Base-by-base conservation (phyloP, 2,329 filamentous ascomycete species). In the Zymoseptoria tritici region DNA sequence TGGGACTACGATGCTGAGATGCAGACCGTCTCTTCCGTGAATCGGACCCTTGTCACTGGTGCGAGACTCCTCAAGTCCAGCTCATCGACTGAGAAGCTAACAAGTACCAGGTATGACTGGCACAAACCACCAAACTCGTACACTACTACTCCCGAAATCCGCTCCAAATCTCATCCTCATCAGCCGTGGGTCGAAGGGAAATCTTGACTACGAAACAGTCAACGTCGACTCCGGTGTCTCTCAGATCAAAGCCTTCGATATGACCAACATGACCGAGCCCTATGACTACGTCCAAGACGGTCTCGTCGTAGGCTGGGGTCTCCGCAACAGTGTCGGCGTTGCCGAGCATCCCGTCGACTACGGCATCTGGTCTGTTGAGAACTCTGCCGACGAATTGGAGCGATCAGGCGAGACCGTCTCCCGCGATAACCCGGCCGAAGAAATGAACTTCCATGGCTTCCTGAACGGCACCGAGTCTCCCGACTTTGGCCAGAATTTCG, bases 261-360 rank as follows among this genome's bases (percentile, higher is more conserved):
- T 84, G 26, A 77, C 69, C 56, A 76, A 78, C 56, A 67, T 71
- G 11, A 66, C 66, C n/a, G 66, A 70, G 9, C 69, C 73, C 1
- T 80, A 80, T 59, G 74, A 78, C 57, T 81, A 76, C 67, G 73
- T 82, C 64, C 84, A 78, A 53, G 78, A 80, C 29, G 81, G 81
- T 4, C 59, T 77, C 7, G 69, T 78, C 64, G 74, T 72, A 64
- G 82, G 86, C 16, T 91, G 86, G 86, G 88, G 88, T 8, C 76
- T 91, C 55, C 80, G 87, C 29, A 91, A 91, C 71, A 85, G 85
- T 0, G 86, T 90, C 4, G 88, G 87, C 9, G 74, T 91, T 3
- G 85, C 78, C 16, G 86, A 88, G 71, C 79, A 89, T 56, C 79
- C 80, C 5, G 63, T 68, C 20, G 77, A 72, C 26, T 80, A 80